These are phyloP conservation scores for Epichloe gansuensis DNA, from an alignment of 2,329 filamentous ascomycete species.

Conservation along the genomic window DNA sequence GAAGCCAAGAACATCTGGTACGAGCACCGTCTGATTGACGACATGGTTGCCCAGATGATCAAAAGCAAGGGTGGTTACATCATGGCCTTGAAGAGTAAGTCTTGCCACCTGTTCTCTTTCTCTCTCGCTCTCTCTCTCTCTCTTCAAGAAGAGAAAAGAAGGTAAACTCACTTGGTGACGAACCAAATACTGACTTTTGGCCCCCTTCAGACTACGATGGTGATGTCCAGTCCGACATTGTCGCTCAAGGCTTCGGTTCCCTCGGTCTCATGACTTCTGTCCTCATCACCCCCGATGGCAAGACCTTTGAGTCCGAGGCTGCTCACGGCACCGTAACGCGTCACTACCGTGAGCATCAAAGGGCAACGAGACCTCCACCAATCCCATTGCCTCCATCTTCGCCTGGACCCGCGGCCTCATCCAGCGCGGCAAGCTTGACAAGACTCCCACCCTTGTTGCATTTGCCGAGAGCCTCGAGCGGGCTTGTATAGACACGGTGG, in stretches of 20 bases:
- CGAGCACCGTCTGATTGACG: constrained; percentile 96
- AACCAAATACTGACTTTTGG: not conserved
- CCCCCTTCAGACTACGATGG: constrained; percentile 78
- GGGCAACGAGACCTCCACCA: constrained; percentile 91
- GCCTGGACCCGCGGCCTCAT: constrained; percentile 93
- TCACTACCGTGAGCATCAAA: constrained; percentile 98
- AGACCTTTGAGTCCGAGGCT: constrained; percentile 94
- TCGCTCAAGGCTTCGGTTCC: constrained; percentile 95
- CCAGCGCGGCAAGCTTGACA: constrained; percentile 86
- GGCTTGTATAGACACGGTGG: constrained; percentile 89
- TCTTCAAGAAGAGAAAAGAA: not conserved
- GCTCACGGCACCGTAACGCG: constrained; percentile 97
- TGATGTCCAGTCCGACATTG: constrained; percentile 96
- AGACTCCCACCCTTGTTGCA: constrained; percentile 79
- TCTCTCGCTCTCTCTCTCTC: too few species aligned
- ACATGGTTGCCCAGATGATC: constrained; percentile 99
- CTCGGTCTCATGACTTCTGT: constrained; percentile 98
- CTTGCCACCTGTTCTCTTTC: not conserved
- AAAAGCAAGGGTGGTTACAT: constrained; percentile 95
- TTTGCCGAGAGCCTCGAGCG: constrained; percentile 88
- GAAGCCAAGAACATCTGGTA: constrained; percentile 95
- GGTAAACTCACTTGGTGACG: too few species aligned
- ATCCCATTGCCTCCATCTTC: constrained; percentile 98
- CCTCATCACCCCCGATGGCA: constrained; percentile 90
- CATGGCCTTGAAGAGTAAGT: constrained; percentile 94